A percentile compares a stretch with the other conserved stretches of the same genome.
phyloP scores from a whole-genome alignment of 495 filamentous ascomycete genomes.

The Zalerion maritima region DNA sequence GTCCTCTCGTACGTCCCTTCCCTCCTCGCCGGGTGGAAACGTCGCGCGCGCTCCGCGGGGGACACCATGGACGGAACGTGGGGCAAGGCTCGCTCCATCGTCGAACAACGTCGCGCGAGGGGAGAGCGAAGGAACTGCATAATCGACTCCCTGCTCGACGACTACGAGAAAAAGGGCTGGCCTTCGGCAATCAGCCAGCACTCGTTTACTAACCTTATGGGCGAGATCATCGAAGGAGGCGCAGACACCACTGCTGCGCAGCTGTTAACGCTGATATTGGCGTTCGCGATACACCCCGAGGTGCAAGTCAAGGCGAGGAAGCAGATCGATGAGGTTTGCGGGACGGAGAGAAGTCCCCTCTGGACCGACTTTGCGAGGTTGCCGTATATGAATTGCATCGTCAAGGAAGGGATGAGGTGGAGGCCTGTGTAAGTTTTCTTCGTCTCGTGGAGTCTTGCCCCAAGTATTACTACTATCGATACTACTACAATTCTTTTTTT shows the following conservation, averaged over 20 bases:
- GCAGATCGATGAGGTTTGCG: slow-evolving; percentile 16
- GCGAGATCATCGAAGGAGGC: slow-evolving; percentile 30
- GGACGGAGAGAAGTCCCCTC: slow-evolving; percentile 17
- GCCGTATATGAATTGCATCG: slow-evolving; percentile 25
- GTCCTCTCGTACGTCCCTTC: slow-evolving; percentile 25
- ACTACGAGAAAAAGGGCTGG: slow-evolving; percentile 22
- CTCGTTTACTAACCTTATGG: slow-evolving; percentile 27
- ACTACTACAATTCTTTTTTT: too few relatives aligned
- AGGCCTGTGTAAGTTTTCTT: slow-evolving; percentile 20
- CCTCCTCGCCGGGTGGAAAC: slow-evolving; percentile 25
- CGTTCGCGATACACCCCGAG: slow-evolving; percentile 26
- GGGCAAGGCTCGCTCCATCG: slow-evolving; percentile 8
- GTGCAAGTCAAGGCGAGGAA: slow-evolving; percentile 8
- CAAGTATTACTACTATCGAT: too few relatives aligned
- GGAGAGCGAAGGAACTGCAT: slow-evolving; percentile 15
- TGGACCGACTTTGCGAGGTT: slow-evolving; percentile 22
- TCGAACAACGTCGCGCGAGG: slow-evolving; percentile 7
- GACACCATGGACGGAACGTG: slow-evolving; percentile 30
- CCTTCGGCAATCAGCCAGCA: slow-evolving; percentile 22
- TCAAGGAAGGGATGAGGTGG: slow-evolving; percentile 28
- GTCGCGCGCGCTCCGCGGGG: slow-evolving; percentile 19
- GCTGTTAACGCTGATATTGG: slow-evolving; percentile 26
- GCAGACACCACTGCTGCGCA: slow-evolving; percentile 27
- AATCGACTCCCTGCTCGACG: slow-evolving; percentile 30
- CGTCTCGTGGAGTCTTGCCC: slow-evolving; percentile 19